These are phyloP conservation scores for Hypoxylon intermedium DNA, from an alignment of 495 filamentous ascomycete genomes.

Conservation along the genomic window DNA sequence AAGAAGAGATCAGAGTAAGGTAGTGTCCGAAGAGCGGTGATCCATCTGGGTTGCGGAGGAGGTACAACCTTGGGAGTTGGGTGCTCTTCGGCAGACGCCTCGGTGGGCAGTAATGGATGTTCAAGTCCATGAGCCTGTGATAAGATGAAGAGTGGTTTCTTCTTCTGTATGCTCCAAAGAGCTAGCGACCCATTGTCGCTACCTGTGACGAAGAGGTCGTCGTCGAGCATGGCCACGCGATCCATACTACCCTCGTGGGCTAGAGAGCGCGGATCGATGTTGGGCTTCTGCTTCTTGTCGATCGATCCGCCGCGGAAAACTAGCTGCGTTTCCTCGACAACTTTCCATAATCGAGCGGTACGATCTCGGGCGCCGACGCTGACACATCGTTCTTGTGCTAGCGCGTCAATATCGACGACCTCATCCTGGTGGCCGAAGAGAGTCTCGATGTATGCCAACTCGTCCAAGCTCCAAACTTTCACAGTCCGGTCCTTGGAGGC, in stretches of 20 bases:
- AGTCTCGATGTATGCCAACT: slow-evolving; percentile 90
- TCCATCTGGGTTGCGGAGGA: slow-evolving; percentile 78
- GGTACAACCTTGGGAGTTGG: slow-evolving; percentile 62
- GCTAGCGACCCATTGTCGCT: slow-evolving; percentile 85
- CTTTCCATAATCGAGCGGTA: slow-evolving; percentile 95
- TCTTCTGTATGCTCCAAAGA: slow-evolving; percentile 91
- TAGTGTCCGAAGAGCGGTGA: slow-evolving; percentile 85
- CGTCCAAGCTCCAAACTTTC: slow-evolving; percentile 78
- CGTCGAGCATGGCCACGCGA: slow-evolving; percentile 85
- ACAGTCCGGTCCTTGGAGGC: slow-evolving; percentile 87
- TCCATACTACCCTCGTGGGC: slow-evolving; percentile 86
- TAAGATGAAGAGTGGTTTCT: slow-evolving; percentile 87
- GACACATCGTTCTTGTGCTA: slow-evolving; percentile 85
- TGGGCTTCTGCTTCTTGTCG: slow-evolving; percentile 59
- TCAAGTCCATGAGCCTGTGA: slow-evolving; percentile 85
- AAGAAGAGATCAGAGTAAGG: slow-evolving; percentile 88
- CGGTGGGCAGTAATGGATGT: slow-evolving; percentile 64
- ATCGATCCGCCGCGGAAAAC: slow-evolving; percentile 86
- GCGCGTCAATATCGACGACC: slow-evolving; percentile 80
- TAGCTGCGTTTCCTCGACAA: slow-evolving; percentile 91
- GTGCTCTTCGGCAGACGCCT: slow-evolving; percentile 72
- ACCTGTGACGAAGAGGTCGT: slow-evolving; percentile 89
- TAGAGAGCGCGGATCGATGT: slow-evolving; percentile 48
- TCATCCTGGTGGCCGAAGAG: slow-evolving; percentile 95
- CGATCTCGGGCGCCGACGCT: slow-evolving; percentile 87